Percentiles rank a stretch among this genome's conserved stretches.
These are phyloP conservation scores for Coemansia sp. DNA, from an alignment of 192 early-diverging fungal genomes.

Conservation along the genomic window DNA sequence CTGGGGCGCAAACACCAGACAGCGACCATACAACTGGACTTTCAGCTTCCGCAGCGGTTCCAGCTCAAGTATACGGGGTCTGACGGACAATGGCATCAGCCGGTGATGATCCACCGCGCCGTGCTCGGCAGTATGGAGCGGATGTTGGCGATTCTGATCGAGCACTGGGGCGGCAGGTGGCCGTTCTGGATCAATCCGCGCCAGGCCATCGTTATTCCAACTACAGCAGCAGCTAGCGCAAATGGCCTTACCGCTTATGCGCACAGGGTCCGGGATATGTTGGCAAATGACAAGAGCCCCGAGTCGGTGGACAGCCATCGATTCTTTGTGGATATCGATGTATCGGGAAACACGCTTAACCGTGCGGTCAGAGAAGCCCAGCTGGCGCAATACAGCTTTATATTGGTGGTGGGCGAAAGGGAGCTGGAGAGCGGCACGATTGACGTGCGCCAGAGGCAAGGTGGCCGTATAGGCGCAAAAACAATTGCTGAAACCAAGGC, in stretches of 20 bases:
- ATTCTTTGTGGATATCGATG: conserved; percentile 82
- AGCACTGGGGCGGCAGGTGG: conserved; percentile 89
- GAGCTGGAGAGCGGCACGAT: conserved; percentile 69
- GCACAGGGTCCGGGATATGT: conserved; percentile 42
- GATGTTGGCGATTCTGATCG: conserved; percentile 93
- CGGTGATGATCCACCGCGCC: conserved; percentile 95
- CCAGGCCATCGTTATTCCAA: conserved; percentile 83
- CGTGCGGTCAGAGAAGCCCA: conserved; percentile 81
- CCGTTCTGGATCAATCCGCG: conserved; percentile 94
- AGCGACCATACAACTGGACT: conserved; percentile 94
- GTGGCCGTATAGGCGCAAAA: conserved; percentile 62
- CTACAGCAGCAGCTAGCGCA: conserved; percentile 37
- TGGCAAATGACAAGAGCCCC: conserved; percentile 38
- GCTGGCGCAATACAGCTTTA: conserved; percentile 80
- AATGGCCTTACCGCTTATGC: conserved; percentile 68
- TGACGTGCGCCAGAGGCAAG: conserved; percentile 69
- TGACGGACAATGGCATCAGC: conserved; percentile 62
- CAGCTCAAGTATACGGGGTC: conserved; percentile 70
- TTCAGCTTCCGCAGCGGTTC: conserved; percentile 89
- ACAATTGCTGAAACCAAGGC: conserved; percentile 54
- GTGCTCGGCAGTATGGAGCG: conserved; percentile 89
- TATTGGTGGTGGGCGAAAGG: conserved; percentile 81
- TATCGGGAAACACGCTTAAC: conserved; percentile 60
- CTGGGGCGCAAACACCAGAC: conserved; percentile 85
- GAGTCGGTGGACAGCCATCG: conserved; percentile 56